Conservation (phyloP, 352 stramenopile genomes). For the Globisporangium abappressorium region DNA sequence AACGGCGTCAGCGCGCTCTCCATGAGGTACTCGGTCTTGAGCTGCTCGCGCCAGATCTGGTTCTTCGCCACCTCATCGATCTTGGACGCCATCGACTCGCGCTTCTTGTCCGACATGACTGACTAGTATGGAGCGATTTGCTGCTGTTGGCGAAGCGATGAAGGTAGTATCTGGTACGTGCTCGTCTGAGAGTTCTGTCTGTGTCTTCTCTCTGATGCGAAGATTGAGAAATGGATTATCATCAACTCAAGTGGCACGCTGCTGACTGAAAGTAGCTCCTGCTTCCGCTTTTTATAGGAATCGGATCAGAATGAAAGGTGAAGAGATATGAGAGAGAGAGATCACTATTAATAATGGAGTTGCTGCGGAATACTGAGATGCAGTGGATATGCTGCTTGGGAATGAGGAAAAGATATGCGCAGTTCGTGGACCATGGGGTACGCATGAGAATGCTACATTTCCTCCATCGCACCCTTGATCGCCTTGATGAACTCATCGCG, state of each 20-base stretch:
- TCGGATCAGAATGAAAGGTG: neutral
- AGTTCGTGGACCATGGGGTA: neutral
- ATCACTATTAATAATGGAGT: constrained; percentile 6
- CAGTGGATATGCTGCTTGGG: too few species aligned
- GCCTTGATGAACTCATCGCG: constrained; percentile 86
- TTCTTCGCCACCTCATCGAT: constrained; percentile 84
- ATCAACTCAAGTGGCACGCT: too few species aligned
- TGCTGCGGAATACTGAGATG: neutral
- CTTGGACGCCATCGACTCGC: constrained; percentile 72
- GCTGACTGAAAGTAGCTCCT: neutral
- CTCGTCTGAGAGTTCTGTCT: neutral
- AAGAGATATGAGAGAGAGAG: neutral
- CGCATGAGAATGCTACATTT: constrained; percentile 34
- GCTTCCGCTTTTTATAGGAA: neutral
- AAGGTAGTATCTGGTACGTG: neutral
- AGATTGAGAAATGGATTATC: neutral
- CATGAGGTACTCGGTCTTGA: constrained; percentile 81
- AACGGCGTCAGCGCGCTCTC: constrained; percentile 74
- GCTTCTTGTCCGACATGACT: constrained; percentile 71
- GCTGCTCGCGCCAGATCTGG: constrained; percentile 87
- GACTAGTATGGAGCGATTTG: neutral
- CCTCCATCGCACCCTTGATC: constrained; percentile 79
- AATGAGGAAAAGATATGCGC: neutral
- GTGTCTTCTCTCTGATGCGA: neutral
- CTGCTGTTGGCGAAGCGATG: neutral